Base-by-base conservation (phyloP, 1,284 basidiomycete species). In the Meira miltonrushii region DNA sequence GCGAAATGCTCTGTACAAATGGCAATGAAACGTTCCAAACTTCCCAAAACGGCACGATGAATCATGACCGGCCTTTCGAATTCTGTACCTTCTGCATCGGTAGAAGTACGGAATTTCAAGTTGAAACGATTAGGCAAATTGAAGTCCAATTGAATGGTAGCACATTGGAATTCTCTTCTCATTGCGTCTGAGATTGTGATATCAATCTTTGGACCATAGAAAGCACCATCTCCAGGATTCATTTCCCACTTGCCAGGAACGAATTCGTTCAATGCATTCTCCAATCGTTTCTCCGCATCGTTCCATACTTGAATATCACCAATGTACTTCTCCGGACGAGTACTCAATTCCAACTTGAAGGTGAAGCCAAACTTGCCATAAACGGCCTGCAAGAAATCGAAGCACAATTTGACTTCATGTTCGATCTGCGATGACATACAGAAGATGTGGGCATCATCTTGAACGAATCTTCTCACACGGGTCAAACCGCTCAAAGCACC, bases 81-180 rank as follows among this genome's bases (percentile, higher is more conserved):
- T 15, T 84, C 80, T 53, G 60, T 61, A 10, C 58, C 66, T 12
- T 82, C 73, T 10, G 66, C 72, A 19, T 62, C 66, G 11, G 67
- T 72, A 8, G 73, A 80, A 17, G 57, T 58, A 44, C 92, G 88
- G 82, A 92, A 98, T 76, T 88, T 88, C 65, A 99, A 84, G 80
- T 95, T 88, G 84, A 99, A 98, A 53, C 92, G 87, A 77, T 96
- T 88, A n/a, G 95, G 95, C 9, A 99, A 85, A 80, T 98, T 92
- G 86, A 97, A 99, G 82, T 98, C 95, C 67, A 99, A 89, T 81
- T 98, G 90, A 79, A 98, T 97, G 3, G 95, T 98, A 48, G 93
- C 94, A 72, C 95, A 98, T 81, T 99, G 95, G 86, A 92, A 65
- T 43, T 68, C 93, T 39, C 92, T 90, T 52, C 93, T 87, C 62